Conservation (phyloP, 1,139 yeast species). For the Yamadazyma sp. region DNA sequence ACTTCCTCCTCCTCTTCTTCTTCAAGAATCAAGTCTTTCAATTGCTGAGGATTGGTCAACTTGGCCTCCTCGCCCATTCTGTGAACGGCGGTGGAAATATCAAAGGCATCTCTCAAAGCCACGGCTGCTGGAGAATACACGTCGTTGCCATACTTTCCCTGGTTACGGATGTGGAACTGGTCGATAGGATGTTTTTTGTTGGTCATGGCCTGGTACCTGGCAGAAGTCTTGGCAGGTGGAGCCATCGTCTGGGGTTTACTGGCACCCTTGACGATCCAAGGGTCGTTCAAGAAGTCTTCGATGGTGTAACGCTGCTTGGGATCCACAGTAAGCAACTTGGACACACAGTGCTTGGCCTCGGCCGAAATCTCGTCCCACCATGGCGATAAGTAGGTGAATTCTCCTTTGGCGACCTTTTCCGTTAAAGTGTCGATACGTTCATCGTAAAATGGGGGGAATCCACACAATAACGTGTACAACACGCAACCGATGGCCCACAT, state of each 20-base stretch:
- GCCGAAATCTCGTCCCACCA: constrained; percentile 65
- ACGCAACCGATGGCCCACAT: constrained; percentile 69
- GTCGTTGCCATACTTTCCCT: constrained; percentile 23
- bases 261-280: constrained; percentile 57
- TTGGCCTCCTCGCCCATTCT: constrained; percentile 87
- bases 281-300: constrained; percentile 76
- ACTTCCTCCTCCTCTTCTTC: constrained; percentile 37
- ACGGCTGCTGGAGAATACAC: constrained; percentile 85
- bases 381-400: constrained; percentile 55
- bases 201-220: constrained; percentile 6
- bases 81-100: constrained; percentile 90
- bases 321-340: constrained; percentile 76
- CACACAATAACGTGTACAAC: constrained; percentile 58
- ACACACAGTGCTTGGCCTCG: constrained; percentile 65
- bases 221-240: constrained; percentile 8
- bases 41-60: constrained; percentile 31
- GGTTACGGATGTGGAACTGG: constrained; percentile 20
- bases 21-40: constrained; percentile 35
- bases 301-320: constrained; percentile 76
- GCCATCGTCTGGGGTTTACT: constrained; percentile 8
- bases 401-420: constrained; percentile 59
- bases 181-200: constrained; percentile 26
- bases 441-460: constrained; percentile 64
- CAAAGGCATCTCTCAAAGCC: constrained; percentile 93
- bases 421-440: constrained; percentile 56